phyloP scores from a whole-genome alignment of 2,329 filamentous ascomycete species.

The Ascochyta pisi region DNA sequence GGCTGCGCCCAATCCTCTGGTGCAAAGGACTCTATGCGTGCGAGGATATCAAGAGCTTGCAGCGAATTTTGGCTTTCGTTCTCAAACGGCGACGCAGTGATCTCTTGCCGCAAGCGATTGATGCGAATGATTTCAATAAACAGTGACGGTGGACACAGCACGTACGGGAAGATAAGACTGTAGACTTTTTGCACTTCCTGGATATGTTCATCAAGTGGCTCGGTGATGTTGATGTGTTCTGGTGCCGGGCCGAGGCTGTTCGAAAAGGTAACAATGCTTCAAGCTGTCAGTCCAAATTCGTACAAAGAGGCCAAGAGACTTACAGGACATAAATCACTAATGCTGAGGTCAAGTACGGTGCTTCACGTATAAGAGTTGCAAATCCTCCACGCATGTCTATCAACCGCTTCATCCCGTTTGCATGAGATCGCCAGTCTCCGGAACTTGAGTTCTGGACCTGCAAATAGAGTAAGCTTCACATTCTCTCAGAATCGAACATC shows the following conservation, averaged over 20 bases:
- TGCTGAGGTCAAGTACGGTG: constrained; percentile 27
- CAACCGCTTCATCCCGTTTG: constrained; percentile 33
- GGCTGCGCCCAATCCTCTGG: constrained; percentile 39
- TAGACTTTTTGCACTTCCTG: constrained; percentile 30
- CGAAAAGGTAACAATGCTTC: constrained; percentile 32
- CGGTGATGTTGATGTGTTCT: constrained; percentile 34
- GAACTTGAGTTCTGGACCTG: constrained; percentile 36
- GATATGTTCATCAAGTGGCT: constrained; percentile 17
- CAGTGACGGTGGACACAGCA: constrained; percentile 33
- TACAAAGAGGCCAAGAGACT: background rate
- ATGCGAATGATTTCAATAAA: constrained; percentile 36
- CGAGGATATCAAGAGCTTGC: constrained; percentile 30
- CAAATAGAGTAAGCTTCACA: too few relatives aligned
- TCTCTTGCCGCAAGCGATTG: constrained; percentile 30
- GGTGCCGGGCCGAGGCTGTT: constrained; percentile 37
- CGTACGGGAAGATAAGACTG: constrained; percentile 37
- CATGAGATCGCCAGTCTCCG: constrained; percentile 37
- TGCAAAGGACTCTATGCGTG: constrained; percentile 30
- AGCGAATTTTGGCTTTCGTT: constrained; percentile 1
- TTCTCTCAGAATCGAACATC: too few relatives aligned
- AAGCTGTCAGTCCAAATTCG: background rate
- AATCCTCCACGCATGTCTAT: constrained; percentile 41
- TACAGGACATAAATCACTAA: constrained; percentile 38
- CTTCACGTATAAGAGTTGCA: constrained; percentile 21
- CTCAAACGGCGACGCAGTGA: constrained; percentile 17